Base-by-base conservation (phyloP, 2,329 filamentous ascomycete species). In the Capronia coronata region DNA sequence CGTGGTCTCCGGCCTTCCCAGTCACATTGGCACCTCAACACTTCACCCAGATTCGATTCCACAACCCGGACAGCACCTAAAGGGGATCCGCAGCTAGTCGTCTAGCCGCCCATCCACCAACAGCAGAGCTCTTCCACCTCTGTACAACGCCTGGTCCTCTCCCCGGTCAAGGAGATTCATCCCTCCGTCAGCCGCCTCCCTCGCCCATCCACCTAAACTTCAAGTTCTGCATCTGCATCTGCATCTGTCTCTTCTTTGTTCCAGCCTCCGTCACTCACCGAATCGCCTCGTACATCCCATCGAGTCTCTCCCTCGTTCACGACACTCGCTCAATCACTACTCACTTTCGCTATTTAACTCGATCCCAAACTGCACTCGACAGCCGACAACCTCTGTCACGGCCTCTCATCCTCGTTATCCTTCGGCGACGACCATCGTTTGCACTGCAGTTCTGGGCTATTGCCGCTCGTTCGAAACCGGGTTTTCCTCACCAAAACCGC, bases 381-480 rank as follows among this genome's bases (percentile, higher is more conserved):
- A 34, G 5, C 5, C 14, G 14, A 19, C 34, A 16, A 11, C 34
- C 18, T 8, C 18, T 13, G 5, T 18, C 14, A 19, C 14, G 34
- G 34, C 34, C 34, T 19, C 5, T 6, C 5, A 8, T 8, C 11
- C 18, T 10, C 25, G 23, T 48, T 30, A 22, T 8, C 39, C 34
- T 8, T 23, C 34, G 41, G 46, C 42, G 22, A 39, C 30, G 27
- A 49, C 49, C 38, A 43, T 53, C 50, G 41, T 40, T 51, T 48
- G 19, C 23, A 32, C 19, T 37, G 23, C 32, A 27, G 6, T 41
- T 49, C 47, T 38, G 25, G 27, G 45, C 23, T 14, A 30, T 51
- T 51, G 48, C 48, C 54, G 25, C 48, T 53, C 48, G 45, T 54
- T 56, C 48, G 46, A 52, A 22, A 38, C 49, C 39, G 48, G 44